Base-by-base conservation (phyloP, 495 filamentous ascomycete species). In the Hypoxylon subgilvum region DNA sequence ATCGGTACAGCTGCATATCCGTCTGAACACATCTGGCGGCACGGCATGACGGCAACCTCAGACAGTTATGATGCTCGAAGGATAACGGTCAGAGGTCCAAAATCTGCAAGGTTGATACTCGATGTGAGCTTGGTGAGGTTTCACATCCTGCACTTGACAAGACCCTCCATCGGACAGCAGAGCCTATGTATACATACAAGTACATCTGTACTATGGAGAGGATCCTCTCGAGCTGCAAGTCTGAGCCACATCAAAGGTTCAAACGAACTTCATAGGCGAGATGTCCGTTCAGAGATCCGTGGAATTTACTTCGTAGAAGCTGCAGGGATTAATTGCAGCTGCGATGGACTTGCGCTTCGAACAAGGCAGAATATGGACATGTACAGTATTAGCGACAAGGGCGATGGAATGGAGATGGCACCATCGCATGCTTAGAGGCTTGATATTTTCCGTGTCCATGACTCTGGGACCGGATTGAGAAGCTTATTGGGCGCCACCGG, bases 401-500 rank as follows among this genome's bases (percentile, higher is more conserved):
- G 8, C 34, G 3, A n/a, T n/a, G 14, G 13, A 32, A 47, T 10
- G 6, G 13, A 39, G 44, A 50, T 18, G 7, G 31, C 30, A 38
- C 38, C 27, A 21, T 47, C n/a, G 13, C 43, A 42, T 38, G 34
- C 34, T 49, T 32, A 8, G 43, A 61, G 39, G 60, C 48, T 63
- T 63, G 46, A 63, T 52, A 42, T 63, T 8, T 57, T 28, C 61
- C 61, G 34, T 41, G 32, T 34, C 61, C 61, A 49, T 64, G 61
- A 58, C 44, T 58, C 49, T 45, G 61, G 61, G 54, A 54, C 61
- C 30, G 12, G 32, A 58, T 54, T 32, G 13, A 23, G 21, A 40
- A 44, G 4, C 50, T 27, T 16, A 64, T 64, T 64, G 61, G 61
- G 23, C 43, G 60, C 60, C 61, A 58, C 53, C 31, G 40, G 34